A percentile compares a stretch with the other conserved stretches of the same genome.
Evolutionary conservation across 1,284 basidiomycete species (phyloP).

Genomic region (Sporisorium exsertum): DNA sequence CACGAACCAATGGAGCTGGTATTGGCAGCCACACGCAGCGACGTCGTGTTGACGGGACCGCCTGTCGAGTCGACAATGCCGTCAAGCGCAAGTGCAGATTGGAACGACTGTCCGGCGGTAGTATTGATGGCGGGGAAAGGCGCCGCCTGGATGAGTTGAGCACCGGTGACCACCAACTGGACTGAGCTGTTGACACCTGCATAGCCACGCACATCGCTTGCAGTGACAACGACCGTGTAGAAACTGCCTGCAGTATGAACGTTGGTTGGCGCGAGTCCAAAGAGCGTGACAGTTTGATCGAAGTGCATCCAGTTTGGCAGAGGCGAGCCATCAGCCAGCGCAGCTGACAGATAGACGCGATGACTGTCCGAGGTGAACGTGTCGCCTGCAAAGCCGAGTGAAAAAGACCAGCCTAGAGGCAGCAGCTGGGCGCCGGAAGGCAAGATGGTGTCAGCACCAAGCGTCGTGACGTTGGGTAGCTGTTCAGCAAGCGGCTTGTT

Average conservation of each 20-base stretch:
- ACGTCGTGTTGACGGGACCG: conserved; percentile 17
- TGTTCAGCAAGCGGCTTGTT: conserved; percentile 58
- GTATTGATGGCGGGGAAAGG: conserved; percentile 73
- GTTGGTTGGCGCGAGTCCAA: conserved; percentile 79
- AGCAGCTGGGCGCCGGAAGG: conserved; percentile 74
- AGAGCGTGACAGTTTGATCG: conserved; percentile 78
- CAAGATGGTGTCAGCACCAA: conserved; percentile 58
- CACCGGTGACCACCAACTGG: conserved; percentile 53
- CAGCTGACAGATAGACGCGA: conserved; percentile 77
- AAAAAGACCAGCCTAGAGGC: conserved; percentile 88
- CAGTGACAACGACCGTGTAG: conserved; percentile 60
- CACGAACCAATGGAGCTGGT: conserved; percentile 73
- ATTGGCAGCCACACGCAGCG: conserved; percentile 66
- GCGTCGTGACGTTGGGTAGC: conserved; percentile 56
- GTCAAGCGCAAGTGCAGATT: conserved; percentile 54
- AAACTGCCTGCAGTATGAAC: conserved; percentile 52
- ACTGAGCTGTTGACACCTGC: conserved; percentile 58
- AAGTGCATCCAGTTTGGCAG: conserved; percentile 84
- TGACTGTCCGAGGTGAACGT: conserved; percentile 74
- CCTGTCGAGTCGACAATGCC: conserved; percentile 27
- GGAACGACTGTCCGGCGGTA: conserved; percentile 71
- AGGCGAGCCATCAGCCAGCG: conserved; percentile 76
- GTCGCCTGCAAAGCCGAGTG: conserved; percentile 81
- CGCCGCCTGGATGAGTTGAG: conserved; percentile 38
- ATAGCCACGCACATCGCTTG: conserved; percentile 56